Evolutionary conservation across 23 red algal genomes (phyloP).

Genomic region (Gracilaria domingensis): DNA sequence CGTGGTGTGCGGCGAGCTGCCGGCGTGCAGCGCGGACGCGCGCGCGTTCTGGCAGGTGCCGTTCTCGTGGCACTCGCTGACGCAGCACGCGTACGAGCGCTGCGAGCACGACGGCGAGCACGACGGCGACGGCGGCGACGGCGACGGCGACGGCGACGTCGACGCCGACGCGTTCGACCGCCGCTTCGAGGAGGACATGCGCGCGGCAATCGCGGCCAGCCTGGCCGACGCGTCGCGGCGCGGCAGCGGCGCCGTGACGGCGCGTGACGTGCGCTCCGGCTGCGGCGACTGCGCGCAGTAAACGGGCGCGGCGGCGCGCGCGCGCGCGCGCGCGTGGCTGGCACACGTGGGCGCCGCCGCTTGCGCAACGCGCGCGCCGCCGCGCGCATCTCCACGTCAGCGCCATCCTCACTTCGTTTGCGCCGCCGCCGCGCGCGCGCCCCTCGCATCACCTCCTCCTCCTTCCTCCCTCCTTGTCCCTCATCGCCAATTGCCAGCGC

Average conservation of each 20-base stretch:
- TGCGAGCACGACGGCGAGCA: not conserved
- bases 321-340: no score
- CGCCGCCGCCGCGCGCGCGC: no score
- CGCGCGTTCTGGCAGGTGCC: conserved; percentile 20
- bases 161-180: conserved; percentile 3
- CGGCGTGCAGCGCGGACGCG: conserved; percentile 19
- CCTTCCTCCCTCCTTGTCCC: no score
- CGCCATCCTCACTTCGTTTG: no score
- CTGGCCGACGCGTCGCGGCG: not conserved
- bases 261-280: not conserved
- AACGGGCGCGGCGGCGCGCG: not conserved
- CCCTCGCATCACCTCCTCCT: no score
- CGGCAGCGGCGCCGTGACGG: not conserved
- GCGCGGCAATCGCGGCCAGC: conserved; percentile 8
- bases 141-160: not conserved
- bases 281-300: not conserved
- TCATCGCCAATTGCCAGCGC: no score
- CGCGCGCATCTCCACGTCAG: not conserved
- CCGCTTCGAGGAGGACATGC: conserved; percentile 11
- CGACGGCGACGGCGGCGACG: not conserved
- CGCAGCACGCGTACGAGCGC: not conserved
- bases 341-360: no score
- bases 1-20: conserved; percentile 37
- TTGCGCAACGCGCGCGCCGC: not conserved
- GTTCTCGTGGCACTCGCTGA: conserved; percentile 20